Percentiles rank a stretch among this genome's conserved stretches.
Conservation (phyloP, 2,329 filamentous ascomycete species). For the Colletotrichum chrysophilum region DNA sequence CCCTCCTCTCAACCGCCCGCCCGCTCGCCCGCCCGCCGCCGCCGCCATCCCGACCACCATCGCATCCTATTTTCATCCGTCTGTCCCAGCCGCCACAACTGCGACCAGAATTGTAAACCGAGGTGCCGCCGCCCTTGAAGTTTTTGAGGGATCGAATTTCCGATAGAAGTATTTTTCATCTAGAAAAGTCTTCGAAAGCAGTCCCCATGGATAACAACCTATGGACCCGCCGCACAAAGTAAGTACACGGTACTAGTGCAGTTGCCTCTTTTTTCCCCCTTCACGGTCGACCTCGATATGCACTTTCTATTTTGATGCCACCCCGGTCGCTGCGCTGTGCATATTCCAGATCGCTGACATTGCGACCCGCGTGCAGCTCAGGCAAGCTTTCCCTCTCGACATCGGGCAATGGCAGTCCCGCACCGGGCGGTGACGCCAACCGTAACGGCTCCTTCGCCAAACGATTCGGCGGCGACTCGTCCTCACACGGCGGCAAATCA, state of each 20-base stretch:
- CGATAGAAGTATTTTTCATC: not conserved
- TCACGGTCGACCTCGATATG: not conserved
- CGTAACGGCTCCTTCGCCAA: constrained; percentile 71
- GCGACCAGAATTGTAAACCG: constrained; percentile 10
- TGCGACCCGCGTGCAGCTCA: constrained; percentile 55
- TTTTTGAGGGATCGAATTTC: constrained; percentile 11
- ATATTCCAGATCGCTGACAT: constrained; percentile 22
- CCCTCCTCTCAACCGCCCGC: constrained; percentile 12
- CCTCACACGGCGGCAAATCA: constrained; percentile 75
- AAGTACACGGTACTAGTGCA: constrained; percentile 39
- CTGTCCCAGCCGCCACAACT: constrained; percentile 23
- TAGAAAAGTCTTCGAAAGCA: constrained; percentile 27
- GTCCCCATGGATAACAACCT: constrained; percentile 67
- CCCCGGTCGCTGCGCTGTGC: not conserved
- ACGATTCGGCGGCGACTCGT: constrained; percentile 75
- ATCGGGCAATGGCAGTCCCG: constrained; percentile 61
- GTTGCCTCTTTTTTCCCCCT: not conserved
- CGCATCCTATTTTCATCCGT: not conserved
- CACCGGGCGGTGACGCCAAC: constrained; percentile 58
- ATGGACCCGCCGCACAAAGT: constrained; percentile 88
- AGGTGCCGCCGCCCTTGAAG: constrained; percentile 19
- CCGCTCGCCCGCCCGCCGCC: not conserved
- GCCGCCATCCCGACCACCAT: constrained; percentile 18
- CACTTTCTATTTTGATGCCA: constrained; percentile 12
- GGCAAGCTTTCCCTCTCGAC: constrained; percentile 93